Evolutionary conservation across 1,139 yeast species (phyloP).

Genomic region (Pichia sp.): DNA sequence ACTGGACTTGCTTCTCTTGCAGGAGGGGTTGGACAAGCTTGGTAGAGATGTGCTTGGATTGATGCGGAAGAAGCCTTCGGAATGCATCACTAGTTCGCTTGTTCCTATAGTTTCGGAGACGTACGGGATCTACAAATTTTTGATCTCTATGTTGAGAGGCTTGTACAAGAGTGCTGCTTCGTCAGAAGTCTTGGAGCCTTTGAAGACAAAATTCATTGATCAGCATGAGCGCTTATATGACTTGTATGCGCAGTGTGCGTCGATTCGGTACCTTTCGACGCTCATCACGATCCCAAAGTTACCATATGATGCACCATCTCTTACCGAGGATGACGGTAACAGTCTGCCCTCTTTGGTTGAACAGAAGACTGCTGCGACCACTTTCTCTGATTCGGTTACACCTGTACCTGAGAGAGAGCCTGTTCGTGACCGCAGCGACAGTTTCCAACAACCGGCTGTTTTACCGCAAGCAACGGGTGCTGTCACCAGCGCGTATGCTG

Average conservation of each 20-base stretch:
- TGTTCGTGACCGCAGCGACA: too few species aligned
- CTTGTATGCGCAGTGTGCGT: conserved; percentile 86
- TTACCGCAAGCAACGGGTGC: conserved; percentile 37
- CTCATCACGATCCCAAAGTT: conserved; percentile 84
- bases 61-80: conserved; percentile 41
- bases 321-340: conserved; percentile 46
- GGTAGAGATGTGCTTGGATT: conserved; percentile 76
- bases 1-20: conserved; percentile 79
- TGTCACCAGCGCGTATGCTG: conserved; percentile 20
- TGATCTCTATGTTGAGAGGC: conserved; percentile 88
- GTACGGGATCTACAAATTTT: conserved; percentile 86
- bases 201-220: conserved; percentile 67
- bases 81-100: conserved; percentile 81
- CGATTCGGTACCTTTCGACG: conserved; percentile 77
- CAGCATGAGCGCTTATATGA: conserved; percentile 80
- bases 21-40: conserved; percentile 78
- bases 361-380: conserved; percentile 27
- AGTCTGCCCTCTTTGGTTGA: conserved; percentile 22
- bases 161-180: conserved; percentile 63
- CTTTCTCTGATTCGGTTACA: conserved; percentile 4
- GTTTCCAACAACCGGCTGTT: conserved; percentile 22
- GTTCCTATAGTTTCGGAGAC: conserved; percentile 93
- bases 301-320: conserved; percentile 64
- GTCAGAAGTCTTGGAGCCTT: conserved; percentile 72
- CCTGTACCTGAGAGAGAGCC: neutral